Evolutionary conservation across 768 basidiomycete genomes (phyloP), one percentile per base, ranked within the genome.

Genomic region (Neoboletus magnificus): DNA sequence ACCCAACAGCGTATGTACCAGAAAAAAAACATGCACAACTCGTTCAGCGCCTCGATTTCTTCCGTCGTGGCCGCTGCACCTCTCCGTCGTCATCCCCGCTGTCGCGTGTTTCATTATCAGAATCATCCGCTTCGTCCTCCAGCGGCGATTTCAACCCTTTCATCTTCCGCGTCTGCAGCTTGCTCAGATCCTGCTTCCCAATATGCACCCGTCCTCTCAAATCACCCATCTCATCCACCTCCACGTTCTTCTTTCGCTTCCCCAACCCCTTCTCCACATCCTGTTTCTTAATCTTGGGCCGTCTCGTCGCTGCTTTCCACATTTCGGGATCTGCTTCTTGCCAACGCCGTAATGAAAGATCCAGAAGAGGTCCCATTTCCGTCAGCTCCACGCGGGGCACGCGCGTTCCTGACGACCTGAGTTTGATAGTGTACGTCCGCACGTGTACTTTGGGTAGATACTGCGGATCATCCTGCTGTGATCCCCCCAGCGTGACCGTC

Each of bases 151-250:
- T 90, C 59, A 99, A 72, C 11, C 92, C 96, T 76, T 97, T 98
- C 92, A 98, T 96, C 80, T 97, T 97, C 67, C 93, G 81, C 55
- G 86, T 86, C 79, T 97, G 93, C 73, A 98, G 65, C 75, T 82
- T 89, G 61, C 72, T 73, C 64, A 99, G 70, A 73, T 98, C 92
- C 76, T 99, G 96, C 71, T 84, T 91, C 55, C 76, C 90, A 53
- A 98, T 73, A 72, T 98, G 95, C 29, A 99, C 83, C 55, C 85
- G 80, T 42, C 95, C 97, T 64, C 96, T 82, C 73, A 94, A 71
- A 69, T 99, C 92, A 54, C 97, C 97, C 96, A 98, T 97, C 72
- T 91, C 93, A 77, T 99, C 96, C 64, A 93, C 91, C 76, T 93
- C 93, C 73, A 93, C 68, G 68, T 99, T 99, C 83, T 93, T 95